These are phyloP conservation scores for Kuraishia borneana DNA, from an alignment of 805 yeast species.

Conservation along the genomic window DNA sequence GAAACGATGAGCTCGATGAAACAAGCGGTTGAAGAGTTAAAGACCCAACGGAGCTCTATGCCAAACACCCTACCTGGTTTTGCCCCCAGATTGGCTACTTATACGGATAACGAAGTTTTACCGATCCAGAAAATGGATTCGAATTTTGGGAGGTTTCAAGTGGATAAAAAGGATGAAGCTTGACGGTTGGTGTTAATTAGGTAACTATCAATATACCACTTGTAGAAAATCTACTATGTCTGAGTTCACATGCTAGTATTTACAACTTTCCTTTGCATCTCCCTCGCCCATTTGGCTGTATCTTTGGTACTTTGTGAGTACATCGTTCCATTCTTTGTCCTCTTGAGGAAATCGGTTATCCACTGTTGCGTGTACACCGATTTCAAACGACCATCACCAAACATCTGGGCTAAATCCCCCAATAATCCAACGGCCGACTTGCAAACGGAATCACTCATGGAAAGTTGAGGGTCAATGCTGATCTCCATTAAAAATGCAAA, in stretches of 20 bases:
- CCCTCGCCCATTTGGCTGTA: constrained; percentile 97
- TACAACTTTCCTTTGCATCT: constrained; percentile 57
- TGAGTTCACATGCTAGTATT: too few species aligned
- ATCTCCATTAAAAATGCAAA: constrained; percentile 57
- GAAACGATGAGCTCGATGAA: background rate
- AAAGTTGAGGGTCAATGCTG: constrained; percentile 47
- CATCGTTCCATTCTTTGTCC: constrained; percentile 50
- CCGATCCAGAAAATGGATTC: background rate
- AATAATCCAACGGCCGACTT: constrained; percentile 82
- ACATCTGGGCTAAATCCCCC: constrained; percentile 89
- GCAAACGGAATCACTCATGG: constrained; percentile 56
- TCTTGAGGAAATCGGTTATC: constrained; percentile 70
- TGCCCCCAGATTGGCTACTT: too few species aligned
- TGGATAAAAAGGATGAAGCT: background rate
- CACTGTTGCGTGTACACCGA: constrained; percentile 60
- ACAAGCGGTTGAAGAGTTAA: background rate
- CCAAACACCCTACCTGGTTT: too few species aligned
- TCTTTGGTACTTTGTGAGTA: constrained; percentile 64
- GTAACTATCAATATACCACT: constrained; percentile 2
- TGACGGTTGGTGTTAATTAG: background rate
- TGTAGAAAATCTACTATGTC: constrained; percentile 7
- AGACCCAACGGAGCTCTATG: too few species aligned
- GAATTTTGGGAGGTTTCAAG: background rate
- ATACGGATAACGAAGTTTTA: too few species aligned
- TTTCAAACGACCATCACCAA: constrained; percentile 64